phyloP scores from a whole-genome alignment of 768 basidiomycete species.

The Clitopilus passeckerianus region DNA sequence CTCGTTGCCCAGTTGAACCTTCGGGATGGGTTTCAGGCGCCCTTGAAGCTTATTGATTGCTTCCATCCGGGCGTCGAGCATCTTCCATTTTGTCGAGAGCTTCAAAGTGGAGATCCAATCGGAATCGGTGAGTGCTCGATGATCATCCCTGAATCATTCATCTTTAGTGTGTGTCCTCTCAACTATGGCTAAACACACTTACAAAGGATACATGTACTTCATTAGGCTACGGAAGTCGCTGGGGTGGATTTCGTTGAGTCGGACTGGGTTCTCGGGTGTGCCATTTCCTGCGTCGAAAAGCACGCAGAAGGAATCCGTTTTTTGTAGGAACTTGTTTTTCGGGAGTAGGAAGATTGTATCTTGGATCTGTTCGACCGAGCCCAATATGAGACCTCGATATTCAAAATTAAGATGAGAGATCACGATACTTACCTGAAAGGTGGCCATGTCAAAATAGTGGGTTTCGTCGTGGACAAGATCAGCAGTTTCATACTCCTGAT shows the following conservation, averaged over 20 bases:
- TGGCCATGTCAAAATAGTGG: neutral
- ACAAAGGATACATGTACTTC: neutral
- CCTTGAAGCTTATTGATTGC: neutral
- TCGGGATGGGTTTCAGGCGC: neutral
- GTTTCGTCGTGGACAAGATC: neutral
- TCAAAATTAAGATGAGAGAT: no score
- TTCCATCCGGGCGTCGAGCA: neutral
- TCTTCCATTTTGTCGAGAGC: neutral
- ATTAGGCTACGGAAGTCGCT: neutral
- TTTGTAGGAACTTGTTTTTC: neutral
- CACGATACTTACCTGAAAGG: neutral
- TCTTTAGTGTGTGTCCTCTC: no score
- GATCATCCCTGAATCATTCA: neutral
- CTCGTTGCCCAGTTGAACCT: neutral
- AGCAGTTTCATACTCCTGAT: neutral
- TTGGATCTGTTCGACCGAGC: neutral
- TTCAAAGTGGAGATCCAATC: neutral
- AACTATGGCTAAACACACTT: neutral
- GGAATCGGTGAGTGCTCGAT: neutral
- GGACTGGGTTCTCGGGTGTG: neutral
- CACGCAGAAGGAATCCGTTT: neutral
- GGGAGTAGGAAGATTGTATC: neutral
- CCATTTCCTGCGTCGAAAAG: neutral
- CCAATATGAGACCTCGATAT: neutral
- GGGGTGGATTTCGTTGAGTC: neutral